phyloP scores from a whole-genome alignment of 2,329 filamentous ascomycete species.

The Emericellopsis cladophorae region DNA sequence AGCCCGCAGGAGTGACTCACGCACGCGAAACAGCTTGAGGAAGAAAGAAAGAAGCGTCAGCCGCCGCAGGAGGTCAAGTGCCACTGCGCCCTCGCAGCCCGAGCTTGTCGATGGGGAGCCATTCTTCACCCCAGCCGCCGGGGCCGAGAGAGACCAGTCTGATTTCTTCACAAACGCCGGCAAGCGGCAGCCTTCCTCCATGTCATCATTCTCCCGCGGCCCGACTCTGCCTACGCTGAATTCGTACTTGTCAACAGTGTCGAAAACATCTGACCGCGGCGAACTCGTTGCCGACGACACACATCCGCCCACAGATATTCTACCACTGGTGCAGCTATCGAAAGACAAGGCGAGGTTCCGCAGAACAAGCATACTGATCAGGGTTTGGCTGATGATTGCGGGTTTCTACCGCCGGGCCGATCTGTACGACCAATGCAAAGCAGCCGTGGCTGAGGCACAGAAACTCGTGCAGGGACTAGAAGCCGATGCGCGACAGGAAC shows the following conservation, averaged over 20 bases:
- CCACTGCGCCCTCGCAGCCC: slow-evolving; percentile 20
- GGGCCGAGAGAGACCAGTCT: slow-evolving; percentile 18
- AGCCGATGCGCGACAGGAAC: slow-evolving; percentile 47
- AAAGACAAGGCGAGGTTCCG: slow-evolving; percentile 38
- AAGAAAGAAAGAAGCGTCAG: slow-evolving; percentile 38
- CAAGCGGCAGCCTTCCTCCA: slow-evolving; percentile 23
- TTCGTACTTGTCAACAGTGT: slow-evolving; percentile 28
- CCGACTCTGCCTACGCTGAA: slow-evolving; percentile 30
- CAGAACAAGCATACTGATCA: slow-evolving; percentile 46
- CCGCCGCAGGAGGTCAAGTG: slow-evolving; percentile 30
- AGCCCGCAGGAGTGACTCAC: slow-evolving; percentile 30
- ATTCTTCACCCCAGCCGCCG: slow-evolving; percentile 34
- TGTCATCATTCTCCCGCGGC: slow-evolving; percentile 28
- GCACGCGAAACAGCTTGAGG: slow-evolving; percentile 37
- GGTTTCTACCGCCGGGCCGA: slow-evolving; percentile 75
- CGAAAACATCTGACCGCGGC: slow-evolving; percentile 24
- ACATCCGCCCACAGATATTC: slow-evolving; percentile 29
- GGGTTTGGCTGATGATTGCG: slow-evolving; percentile 83
- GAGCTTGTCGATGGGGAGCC: slow-evolving; percentile 35
- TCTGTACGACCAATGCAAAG: slow-evolving; percentile 67
- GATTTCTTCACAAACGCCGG: slow-evolving; percentile 31
- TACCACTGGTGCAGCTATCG: slow-evolving; percentile 41
- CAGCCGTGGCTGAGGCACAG: slow-evolving; percentile 69
- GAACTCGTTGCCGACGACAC: slow-evolving; percentile 25
- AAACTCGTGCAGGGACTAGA: slow-evolving; percentile 65